A percentile compares a stretch with the other conserved stretches of the same genome.
phyloP scores from a whole-genome alignment of 441 rosid genomes.

The Rhodomyrtus psidioides region DNA sequence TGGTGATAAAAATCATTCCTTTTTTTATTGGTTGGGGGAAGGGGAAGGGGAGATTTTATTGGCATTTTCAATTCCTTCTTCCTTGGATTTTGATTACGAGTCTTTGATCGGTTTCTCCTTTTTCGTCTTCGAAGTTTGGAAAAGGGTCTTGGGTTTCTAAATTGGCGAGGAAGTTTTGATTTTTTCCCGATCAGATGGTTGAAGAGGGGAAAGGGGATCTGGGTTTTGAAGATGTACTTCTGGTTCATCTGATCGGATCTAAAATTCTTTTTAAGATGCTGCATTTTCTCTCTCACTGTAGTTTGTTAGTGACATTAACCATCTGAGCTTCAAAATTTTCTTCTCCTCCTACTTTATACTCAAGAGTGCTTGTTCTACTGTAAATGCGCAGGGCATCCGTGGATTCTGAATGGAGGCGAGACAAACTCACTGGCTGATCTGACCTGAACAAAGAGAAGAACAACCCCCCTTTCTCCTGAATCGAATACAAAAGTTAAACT shows the following conservation, averaged over 20 bases:
- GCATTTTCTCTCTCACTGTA: neutral
- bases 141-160: neutral
- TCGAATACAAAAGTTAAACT: neutral
- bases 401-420: constrained; percentile 58
- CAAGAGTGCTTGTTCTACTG: neutral
- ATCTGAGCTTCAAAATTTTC: neutral
- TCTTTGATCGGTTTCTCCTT: neutral
- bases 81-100: neutral
- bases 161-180: neutral
- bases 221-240: neutral
- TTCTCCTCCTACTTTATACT: neutral
- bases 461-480: neutral
- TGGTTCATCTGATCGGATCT: neutral
- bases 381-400: constrained; percentile 59
- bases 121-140: no score
- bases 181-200: neutral
- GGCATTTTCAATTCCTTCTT: neutral
- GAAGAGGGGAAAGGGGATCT: neutral
- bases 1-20: neutral
- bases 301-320: neutral
- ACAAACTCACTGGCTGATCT: constrained; percentile 19
- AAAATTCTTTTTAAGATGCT: neutral
- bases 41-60: no score
- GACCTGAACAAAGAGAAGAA: neutral
- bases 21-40: neutral